Percentiles rank a stretch among this genome's conserved stretches.
These are phyloP conservation scores for Lathyrus tuberosus DNA, from an alignment of 306 rosid species.

Conservation along the genomic window DNA sequence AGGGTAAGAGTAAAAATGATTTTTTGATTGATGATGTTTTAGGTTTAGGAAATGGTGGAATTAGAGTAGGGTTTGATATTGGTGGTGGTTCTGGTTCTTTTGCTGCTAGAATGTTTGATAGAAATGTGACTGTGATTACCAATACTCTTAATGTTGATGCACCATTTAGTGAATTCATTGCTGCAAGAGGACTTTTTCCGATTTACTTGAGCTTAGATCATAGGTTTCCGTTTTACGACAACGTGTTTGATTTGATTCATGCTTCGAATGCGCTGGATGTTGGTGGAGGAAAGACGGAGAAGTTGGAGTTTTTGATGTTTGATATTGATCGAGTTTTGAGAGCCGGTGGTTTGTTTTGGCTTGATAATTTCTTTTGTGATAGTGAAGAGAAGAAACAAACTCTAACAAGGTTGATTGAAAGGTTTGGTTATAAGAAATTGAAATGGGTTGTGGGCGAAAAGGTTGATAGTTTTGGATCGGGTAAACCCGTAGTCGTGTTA, in stretches of 20 bases:
- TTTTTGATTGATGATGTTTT: constrained; percentile 78
- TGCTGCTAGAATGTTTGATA: constrained; percentile 96
- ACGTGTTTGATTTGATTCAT: constrained; percentile 79
- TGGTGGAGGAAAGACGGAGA: constrained; percentile 75
- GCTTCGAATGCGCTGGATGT: constrained; percentile 67
- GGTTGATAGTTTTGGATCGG: constrained; percentile 56
- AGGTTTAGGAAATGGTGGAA: constrained; percentile 74
- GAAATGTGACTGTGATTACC: constrained; percentile 72
- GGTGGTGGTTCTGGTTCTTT: constrained; percentile 92
- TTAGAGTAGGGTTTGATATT: constrained; percentile 79
- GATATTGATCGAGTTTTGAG: constrained; percentile 82
- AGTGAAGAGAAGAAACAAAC: constrained; percentile 73
- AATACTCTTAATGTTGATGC: constrained; percentile 77
- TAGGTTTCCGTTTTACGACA: constrained; percentile 86
- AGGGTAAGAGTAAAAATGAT: constrained; percentile 70
- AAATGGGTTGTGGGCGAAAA: constrained; percentile 96
- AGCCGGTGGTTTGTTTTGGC: constrained; percentile 90
- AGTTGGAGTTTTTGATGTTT: constrained; percentile 84
- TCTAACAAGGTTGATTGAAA: constrained; percentile 78
- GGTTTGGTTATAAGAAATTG: constrained; percentile 84
- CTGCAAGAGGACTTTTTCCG: constrained; percentile 90
- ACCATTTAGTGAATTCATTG: constrained; percentile 84
- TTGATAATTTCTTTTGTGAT: constrained; percentile 74
- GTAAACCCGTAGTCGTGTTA: constrained; percentile 65
- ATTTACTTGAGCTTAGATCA: constrained; percentile 80